Percentiles rank a stretch among this genome's conserved stretches.
These are phyloP conservation scores for Trametes sanguinea DNA, from an alignment of 768 basidiomycete genomes.

Conservation along the genomic window DNA sequence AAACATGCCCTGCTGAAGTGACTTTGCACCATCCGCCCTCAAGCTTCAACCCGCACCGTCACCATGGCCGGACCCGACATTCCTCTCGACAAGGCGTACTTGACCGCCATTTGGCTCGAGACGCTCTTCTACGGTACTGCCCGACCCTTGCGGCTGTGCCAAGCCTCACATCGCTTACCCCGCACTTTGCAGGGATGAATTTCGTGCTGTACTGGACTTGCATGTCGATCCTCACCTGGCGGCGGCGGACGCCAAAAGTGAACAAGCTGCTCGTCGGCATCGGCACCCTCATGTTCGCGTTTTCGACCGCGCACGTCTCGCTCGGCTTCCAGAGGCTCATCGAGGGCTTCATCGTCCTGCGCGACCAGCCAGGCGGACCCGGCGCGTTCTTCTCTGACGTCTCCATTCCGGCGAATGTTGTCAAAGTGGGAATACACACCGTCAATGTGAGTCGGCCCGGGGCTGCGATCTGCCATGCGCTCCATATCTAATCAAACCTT, in stretches of 20 bases:
- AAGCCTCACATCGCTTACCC: too few relatives aligned
- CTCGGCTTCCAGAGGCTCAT: slow-evolving; percentile 40
- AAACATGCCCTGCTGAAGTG: too few relatives aligned
- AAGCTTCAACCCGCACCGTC: background rate
- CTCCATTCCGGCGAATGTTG: slow-evolving; percentile 39
- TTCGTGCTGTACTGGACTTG: slow-evolving; percentile 35
- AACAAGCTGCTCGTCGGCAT: slow-evolving; percentile 30
- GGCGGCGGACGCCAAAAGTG: slow-evolving; percentile 27
- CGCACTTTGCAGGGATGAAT: slow-evolving; percentile 30
- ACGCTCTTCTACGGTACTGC: slow-evolving; percentile 34
- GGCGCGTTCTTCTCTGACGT: slow-evolving; percentile 38
- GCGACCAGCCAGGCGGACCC: slow-evolving; percentile 34
- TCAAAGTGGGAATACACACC: slow-evolving; percentile 39
- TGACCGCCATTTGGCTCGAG: slow-evolving; percentile 40
- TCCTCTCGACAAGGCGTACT: slow-evolving; percentile 38
- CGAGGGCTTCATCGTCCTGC: slow-evolving; percentile 36
- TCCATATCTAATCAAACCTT: background rate
- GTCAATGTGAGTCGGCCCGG: slow-evolving; percentile 27
- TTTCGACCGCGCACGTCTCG: slow-evolving; percentile 39
- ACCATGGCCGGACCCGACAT: slow-evolving; percentile 28
- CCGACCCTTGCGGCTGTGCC: too few relatives aligned
- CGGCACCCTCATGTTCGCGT: slow-evolving; percentile 35
- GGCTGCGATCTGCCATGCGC: background rate
- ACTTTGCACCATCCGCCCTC: too few relatives aligned
- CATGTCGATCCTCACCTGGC: slow-evolving; percentile 30